phyloP scores from a whole-genome alignment of 495 filamentous ascomycete genomes.

The Aspergillus indologenus region DNA sequence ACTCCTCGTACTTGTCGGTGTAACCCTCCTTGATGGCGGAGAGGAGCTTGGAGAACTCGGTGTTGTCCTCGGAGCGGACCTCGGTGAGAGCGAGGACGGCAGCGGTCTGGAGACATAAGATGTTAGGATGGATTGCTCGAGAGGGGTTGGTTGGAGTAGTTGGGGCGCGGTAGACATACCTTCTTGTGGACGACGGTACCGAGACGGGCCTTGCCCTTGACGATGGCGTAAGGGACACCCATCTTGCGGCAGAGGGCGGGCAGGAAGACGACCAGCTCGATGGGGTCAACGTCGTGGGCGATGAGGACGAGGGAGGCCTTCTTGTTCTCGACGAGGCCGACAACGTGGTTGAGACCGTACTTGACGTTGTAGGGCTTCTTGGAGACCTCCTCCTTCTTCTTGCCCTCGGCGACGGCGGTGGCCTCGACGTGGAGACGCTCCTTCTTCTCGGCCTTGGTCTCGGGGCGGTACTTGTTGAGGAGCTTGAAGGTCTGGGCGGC shows the following conservation, averaged over 20 bases:
- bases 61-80: conserved; percentile 95
- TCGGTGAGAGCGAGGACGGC: conserved; percentile 95
- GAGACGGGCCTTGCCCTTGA: conserved; percentile 99
- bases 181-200: conserved; percentile 99
- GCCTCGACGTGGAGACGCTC: conserved; percentile 98
- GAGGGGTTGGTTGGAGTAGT: neutral
- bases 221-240: conserved; percentile 97
- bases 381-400: conserved; percentile 99
- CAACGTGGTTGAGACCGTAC: conserved; percentile 99
- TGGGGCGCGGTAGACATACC: conserved; percentile 47
- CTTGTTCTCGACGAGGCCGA: conserved; percentile 99
- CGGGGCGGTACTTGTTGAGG: conserved; percentile 98
- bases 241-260: conserved; percentile 99
- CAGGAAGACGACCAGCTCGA: conserved; percentile 98
- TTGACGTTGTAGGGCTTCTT: conserved; percentile 99
- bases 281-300: conserved; percentile 99
- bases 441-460: conserved; percentile 99
- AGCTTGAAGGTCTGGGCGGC: conserved; percentile 97
- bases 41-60: conserved; percentile 93
- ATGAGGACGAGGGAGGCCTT: conserved; percentile 97
- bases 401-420: conserved; percentile 91
- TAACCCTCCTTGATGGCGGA: conserved; percentile 98
- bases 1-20: conserved; percentile 90
- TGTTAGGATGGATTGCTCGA: conserved; percentile 1
- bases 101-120: conserved; percentile 65